Evolutionary conservation across 306 rosid genomes (phyloP).

Genomic region (Glycine latifolia): DNA sequence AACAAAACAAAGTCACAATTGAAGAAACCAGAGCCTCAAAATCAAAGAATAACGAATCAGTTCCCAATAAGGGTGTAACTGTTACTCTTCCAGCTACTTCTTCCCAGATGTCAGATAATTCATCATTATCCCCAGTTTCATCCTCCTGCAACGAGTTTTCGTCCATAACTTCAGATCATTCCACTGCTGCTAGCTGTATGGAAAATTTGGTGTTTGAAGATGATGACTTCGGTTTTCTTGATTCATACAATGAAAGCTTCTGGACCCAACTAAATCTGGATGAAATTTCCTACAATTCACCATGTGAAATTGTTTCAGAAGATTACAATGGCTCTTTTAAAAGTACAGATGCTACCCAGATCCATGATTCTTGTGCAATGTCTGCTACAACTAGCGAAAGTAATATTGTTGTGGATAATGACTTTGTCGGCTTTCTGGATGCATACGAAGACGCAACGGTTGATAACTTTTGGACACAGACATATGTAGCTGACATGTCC

Average conservation of each 20-base stretch:
- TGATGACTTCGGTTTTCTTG: slow-evolving; percentile 48
- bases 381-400: slow-evolving; percentile 26
- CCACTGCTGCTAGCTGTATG: background rate
- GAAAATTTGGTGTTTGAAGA: slow-evolving; percentile 33
- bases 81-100: slow-evolving; percentile 24
- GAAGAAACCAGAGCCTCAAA: slow-evolving; percentile 15
- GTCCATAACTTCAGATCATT: slow-evolving; percentile 8
- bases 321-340: background rate
- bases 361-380: slow-evolving; percentile 25
- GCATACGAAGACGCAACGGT: background rate
- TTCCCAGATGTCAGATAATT: slow-evolving; percentile 33
- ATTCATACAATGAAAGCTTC: slow-evolving; percentile 33
- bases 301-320: background rate
- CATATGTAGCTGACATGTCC: slow-evolving; percentile 29
- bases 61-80: background rate
- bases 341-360: background rate
- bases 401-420: background rate
- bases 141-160: slow-evolving; percentile 39
- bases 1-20: background rate
- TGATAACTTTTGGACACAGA: slow-evolving; percentile 47
- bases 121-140: slow-evolving; percentile 10
- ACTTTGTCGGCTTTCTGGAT: slow-evolving; percentile 22
- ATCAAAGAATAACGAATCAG: slow-evolving; percentile 8
- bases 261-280: slow-evolving; percentile 40
- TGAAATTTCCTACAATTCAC: slow-evolving; percentile 20